Evolutionary conservation across 2,329 filamentous ascomycete species (phyloP).

Genomic region (Aspergillus awamori): DNA sequence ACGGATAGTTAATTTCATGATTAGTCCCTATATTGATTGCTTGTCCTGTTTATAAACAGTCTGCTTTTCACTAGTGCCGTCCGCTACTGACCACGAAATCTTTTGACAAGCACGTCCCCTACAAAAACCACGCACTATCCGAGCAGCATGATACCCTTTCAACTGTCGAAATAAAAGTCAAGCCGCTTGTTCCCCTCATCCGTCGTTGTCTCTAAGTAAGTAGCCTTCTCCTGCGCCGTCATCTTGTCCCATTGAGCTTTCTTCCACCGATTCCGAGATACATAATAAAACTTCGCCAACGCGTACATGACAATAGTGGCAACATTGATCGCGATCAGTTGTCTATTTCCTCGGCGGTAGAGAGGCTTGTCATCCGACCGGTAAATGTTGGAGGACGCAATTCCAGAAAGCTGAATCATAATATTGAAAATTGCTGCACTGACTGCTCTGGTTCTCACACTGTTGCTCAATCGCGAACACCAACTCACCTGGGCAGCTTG

Average conservation of each 20-base stretch:
- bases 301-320: slow-evolving; percentile 55
- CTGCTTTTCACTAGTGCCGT: no score
- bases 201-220: slow-evolving; percentile 54
- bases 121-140: no score
- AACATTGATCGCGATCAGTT: slow-evolving; percentile 52
- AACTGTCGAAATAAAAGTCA: slow-evolving; percentile 59
- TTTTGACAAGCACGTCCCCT: no score
- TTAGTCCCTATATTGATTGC: no score
- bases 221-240: slow-evolving; percentile 50
- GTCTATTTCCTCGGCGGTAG: slow-evolving; percentile 56
- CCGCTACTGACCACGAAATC: no score
- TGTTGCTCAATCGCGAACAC: slow-evolving; percentile 39
- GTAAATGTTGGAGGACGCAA: slow-evolving; percentile 35
- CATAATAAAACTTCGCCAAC: slow-evolving; percentile 36
- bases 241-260: slow-evolving; percentile 49
- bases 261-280: slow-evolving; percentile 35
- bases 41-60: no score
- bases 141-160: slow-evolving; percentile 10
- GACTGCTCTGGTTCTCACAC: slow-evolving; percentile 41
- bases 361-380: slow-evolving; percentile 53
- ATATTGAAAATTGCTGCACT: slow-evolving; percentile 46
- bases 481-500: slow-evolving; percentile 23
- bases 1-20: no score
- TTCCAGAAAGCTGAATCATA: slow-evolving; percentile 38
- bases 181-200: slow-evolving; percentile 59